Base-by-base conservation (phyloP, 768 basidiomycete species). In the Mycena capillaripes region DNA sequence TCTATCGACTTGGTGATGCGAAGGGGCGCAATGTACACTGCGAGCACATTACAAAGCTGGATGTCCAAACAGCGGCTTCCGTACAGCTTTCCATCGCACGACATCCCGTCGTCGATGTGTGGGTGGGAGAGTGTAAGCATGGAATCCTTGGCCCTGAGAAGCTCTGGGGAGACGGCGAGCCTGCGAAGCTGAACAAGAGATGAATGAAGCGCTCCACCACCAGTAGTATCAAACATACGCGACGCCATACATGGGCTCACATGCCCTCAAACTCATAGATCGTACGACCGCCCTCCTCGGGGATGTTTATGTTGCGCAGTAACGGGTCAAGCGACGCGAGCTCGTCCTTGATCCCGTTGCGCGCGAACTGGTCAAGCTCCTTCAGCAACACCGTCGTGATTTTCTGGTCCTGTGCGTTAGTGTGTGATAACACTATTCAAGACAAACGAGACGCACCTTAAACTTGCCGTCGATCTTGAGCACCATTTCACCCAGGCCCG, bases 391-490 rank as follows among this genome's bases (percentile, higher is more conserved):
- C 84, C 23, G 90, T 87, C n/a, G 92, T 93, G 73, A 97, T 91
- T 92, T 96, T 97, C 96, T 97, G 80, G n/a, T 21, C 11, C n/a
- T 30, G n/a, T 29, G 52, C 19, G 46, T 53, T 10, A 29, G 36
- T 32, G 17, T 55, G 38, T 25, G 27, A 56, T 1, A 40, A 29
- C 34, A 57, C 10, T n/a, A 59, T 62, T n/a, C 66, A 23, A 42
- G 52, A 21, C 25, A 66, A 40, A 30, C 23, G 32, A 38, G 34
- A 66, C 88, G 61, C 55, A 95, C 95, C 87, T 96, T 97, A 76
- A 97, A 88, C 81, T 94, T 94, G 36, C 86, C 85, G 79, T 97
- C 96, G 50, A 95, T 90, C 82, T 96, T 96, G 48, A 91, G 75
- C 12, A 97, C 87, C 79, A 90, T 88, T 61, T 97, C 96, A 8